Percentiles rank a stretch among this genome's conserved stretches.
These are phyloP conservation scores for Yamadazyma buinensis DNA, from an alignment of 1,139 yeast species.

Conservation along the genomic window DNA sequence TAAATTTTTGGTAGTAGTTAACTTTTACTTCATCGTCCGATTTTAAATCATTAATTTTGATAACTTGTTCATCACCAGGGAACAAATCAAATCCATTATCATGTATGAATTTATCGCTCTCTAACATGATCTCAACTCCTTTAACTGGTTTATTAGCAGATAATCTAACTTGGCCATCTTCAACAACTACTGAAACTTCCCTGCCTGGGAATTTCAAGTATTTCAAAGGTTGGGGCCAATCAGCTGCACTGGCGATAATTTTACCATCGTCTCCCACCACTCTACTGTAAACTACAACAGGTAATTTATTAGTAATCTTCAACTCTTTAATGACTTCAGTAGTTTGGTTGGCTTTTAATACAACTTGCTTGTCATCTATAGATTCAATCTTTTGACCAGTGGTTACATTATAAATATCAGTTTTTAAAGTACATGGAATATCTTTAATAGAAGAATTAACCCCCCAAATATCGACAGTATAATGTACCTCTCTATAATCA, in stretches of 20 bases:
- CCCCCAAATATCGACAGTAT: constrained; percentile 39
- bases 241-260: constrained; percentile 31
- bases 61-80: constrained; percentile 26
- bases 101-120: constrained; percentile 18
- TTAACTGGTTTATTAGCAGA: constrained; percentile 37
- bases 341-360: constrained; percentile 28
- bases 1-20: constrained; percentile 11
- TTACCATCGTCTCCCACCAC: constrained; percentile 13
- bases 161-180: constrained; percentile 15
- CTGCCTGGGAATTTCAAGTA: constrained; percentile 28
- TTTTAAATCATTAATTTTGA: constrained; percentile 14
- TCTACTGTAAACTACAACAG: constrained; percentile 20
- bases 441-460: constrained; percentile 26
- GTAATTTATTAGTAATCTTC: constrained; percentile 14
- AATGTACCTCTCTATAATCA: constrained; percentile 14
- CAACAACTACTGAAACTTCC: constrained; percentile 12
- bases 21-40: constrained; percentile 8
- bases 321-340: constrained; percentile 24
- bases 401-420: constrained; percentile 27
- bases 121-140: constrained; percentile 29
- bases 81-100: constrained; percentile 46
- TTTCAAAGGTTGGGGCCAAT: constrained; percentile 57
- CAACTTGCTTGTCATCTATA: constrained; percentile 15
- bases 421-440: constrained; percentile 20
- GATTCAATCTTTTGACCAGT: constrained; percentile 23